Evolutionary conservation across 768 basidiomycete species (phyloP).

Genomic region (Tylopilus felleus): DNA sequence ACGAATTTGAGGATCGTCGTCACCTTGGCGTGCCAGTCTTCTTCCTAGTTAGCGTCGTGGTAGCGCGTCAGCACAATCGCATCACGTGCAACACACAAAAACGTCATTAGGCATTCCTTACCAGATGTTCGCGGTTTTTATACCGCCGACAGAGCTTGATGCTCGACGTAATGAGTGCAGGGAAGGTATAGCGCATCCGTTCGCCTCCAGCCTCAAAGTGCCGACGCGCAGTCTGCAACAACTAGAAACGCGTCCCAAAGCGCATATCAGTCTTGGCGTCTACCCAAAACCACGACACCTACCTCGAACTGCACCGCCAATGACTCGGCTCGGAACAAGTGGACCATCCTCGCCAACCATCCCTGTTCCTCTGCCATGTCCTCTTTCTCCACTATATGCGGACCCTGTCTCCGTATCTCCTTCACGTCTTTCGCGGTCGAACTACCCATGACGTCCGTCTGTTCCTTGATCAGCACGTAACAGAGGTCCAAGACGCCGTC

Average conservation of each 20-base stretch:
- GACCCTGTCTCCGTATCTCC: constrained; percentile 54
- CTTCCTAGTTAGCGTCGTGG: constrained; percentile 49
- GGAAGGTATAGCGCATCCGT: constrained; percentile 95
- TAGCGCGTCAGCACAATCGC: not conserved
- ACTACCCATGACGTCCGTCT: constrained; percentile 51
- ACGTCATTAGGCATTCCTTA: constrained; percentile 27
- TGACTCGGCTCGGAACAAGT: constrained; percentile 87
- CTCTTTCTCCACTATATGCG: constrained; percentile 68
- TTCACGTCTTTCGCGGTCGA: constrained; percentile 30
- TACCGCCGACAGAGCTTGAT: constrained; percentile 93
- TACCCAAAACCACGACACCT: constrained; percentile 10
- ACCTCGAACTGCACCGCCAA: constrained; percentile 90
- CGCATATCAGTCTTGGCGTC: not conserved
- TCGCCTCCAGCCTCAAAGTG: constrained; percentile 93
- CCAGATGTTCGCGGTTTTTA: constrained; percentile 74
- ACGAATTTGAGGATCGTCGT: constrained; percentile 91
- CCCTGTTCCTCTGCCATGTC: constrained; percentile 98
- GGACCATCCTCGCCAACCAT: constrained; percentile 98
- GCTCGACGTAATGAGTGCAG: constrained; percentile 88
- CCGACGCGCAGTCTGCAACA: constrained; percentile 85
- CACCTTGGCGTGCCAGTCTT: constrained; percentile 83
- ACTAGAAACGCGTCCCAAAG: constrained; percentile 39
- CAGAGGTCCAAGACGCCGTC: constrained; percentile 91
- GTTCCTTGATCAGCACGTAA: constrained; percentile 87
- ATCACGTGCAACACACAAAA: not conserved